Conservation (phyloP, 225 moss, liverwort and hornwort genomes). For the Pseudoscleropodium purum region DNA sequence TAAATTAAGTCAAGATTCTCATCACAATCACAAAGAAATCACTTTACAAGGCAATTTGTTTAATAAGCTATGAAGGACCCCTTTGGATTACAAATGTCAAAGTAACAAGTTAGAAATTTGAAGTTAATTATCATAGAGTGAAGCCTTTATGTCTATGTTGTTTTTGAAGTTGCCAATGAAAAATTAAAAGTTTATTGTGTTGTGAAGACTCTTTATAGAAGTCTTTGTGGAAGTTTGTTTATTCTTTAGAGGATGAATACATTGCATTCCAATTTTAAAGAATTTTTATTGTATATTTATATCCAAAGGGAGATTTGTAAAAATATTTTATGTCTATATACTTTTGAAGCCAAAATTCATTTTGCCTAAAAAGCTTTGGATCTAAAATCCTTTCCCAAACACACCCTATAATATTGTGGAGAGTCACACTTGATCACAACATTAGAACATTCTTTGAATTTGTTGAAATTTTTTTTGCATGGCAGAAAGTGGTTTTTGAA, state of each 20-base stretch:
- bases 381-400: neutral
- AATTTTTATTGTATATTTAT: neutral
- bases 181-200: no score
- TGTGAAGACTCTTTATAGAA: no score
- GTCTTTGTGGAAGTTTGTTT: no score
- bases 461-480: neutral
- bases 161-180: no score
- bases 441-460: neutral
- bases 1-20: neutral
- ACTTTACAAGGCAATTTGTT: neutral
- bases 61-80: neutral
- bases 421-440: neutral
- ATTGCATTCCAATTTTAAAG: no score
- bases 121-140: no score
- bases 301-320: neutral
- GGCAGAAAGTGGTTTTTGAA: accelerated
- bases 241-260: no score
- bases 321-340: neutral
- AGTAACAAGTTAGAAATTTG: no score
- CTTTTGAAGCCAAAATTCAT: neutral
- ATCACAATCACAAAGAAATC: neutral
- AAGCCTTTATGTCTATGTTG: no score
- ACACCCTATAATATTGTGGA: accelerated
- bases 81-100: neutral
- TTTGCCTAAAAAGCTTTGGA: accelerated